Conservation (phyloP, 2,329 filamentous ascomycete genomes). For the Epichloe sp. region DNA sequence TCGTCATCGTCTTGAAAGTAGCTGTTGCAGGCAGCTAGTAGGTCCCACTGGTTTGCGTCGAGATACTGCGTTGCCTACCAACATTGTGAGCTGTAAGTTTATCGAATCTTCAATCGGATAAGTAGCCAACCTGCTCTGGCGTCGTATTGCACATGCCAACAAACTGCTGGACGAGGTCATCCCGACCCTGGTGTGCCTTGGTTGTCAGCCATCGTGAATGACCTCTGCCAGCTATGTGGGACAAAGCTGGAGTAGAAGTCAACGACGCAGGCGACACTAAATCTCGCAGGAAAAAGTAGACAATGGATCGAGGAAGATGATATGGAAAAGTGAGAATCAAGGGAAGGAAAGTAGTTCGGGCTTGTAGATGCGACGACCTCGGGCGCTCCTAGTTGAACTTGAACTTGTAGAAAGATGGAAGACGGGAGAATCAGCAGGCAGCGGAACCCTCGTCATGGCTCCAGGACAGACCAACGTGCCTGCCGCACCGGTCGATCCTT, state of each 20-base stretch:
- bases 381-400: not conserved
- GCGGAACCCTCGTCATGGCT: not conserved
- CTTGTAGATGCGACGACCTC: not conserved
- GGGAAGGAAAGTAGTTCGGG: not conserved
- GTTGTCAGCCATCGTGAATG: constrained; percentile 1
- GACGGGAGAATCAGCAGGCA: not conserved
- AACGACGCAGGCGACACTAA: not conserved
- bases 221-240: not conserved
- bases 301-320: too few relatives aligned
- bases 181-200: constrained; percentile 1
- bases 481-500: too few relatives aligned
- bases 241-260: not conserved
- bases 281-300: too few relatives aligned
- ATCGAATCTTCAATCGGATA: too few relatives aligned
- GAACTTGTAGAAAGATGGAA: not conserved
- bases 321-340: too few relatives aligned
- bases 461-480: not conserved
- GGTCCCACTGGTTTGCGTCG: constrained; percentile 50
- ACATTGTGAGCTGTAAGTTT: not conserved
- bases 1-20: constrained; percentile 49
- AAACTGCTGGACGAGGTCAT: constrained; percentile 5
- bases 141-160: constrained; percentile 2
- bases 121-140: constrained; percentile 4
- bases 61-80: constrained; percentile 55
- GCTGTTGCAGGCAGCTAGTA: constrained; percentile 46